Conservation (phyloP, 768 basidiomycete species). For the Pisolithus microcarpus region DNA sequence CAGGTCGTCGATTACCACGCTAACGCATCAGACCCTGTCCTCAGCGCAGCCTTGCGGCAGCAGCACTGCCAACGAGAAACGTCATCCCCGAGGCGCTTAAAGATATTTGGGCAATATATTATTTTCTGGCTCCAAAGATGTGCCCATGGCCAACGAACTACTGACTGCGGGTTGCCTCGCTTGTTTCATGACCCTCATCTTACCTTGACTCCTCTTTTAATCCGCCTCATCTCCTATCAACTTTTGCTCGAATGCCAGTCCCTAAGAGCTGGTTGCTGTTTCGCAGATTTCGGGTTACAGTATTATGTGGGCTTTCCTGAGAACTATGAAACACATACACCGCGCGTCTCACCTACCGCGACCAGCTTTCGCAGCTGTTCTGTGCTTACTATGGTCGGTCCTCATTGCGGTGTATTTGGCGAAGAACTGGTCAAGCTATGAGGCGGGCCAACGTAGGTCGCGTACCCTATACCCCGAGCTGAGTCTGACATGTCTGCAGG, state of each 20-base stretch:
- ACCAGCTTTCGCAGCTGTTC: constrained; percentile 27
- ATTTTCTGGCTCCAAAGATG: neutral
- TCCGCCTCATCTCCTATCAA: constrained; percentile 7
- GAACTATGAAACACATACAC: neutral
- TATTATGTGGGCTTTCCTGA: constrained; percentile 27
- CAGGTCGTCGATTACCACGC: too few species aligned
- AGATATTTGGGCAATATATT: neutral
- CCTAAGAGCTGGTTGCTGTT: constrained; percentile 24
- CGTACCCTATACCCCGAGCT: neutral
- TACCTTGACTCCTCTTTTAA: constrained; percentile 9
- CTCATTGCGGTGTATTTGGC: constrained; percentile 29
- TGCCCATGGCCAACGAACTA: neutral
- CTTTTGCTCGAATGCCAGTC: neutral
- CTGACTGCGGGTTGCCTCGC: neutral
- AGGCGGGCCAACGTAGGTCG: constrained; percentile 27
- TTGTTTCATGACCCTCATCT: neutral
- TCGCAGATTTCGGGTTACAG: constrained; percentile 25
- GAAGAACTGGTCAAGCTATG: constrained; percentile 30
- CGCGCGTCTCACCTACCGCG: neutral
- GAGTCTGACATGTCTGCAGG: constrained; percentile 18
- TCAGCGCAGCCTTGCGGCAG: neutral
- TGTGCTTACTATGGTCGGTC: constrained; percentile 28
- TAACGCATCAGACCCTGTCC: neutral
- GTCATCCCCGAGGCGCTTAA: neutral
- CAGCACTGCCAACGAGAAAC: neutral